A percentile compares a stretch with the other conserved stretches of the same genome.
Evolutionary conservation across 2,329 filamentous ascomycete species (phyloP).

Genomic region (Colletotrichum tanaceti): DNA sequence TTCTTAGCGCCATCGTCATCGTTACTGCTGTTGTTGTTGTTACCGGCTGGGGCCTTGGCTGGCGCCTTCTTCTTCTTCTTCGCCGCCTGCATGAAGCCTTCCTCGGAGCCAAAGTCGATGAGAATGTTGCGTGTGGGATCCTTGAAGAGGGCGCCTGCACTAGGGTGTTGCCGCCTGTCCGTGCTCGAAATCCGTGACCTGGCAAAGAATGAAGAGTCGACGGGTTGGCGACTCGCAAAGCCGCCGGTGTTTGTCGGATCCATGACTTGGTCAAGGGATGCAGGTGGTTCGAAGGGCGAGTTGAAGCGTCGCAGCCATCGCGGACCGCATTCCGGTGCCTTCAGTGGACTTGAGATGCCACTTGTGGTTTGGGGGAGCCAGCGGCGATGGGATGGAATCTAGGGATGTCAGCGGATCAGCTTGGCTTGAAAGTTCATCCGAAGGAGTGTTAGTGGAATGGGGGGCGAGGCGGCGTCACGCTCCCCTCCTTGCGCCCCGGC

Average conservation of each 20-base stretch:
- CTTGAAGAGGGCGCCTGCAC: conserved; percentile 53
- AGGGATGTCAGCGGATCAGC: conserved; percentile 36
- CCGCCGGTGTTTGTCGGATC: conserved; percentile 50
- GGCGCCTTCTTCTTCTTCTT: conserved; percentile 68
- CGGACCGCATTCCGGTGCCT: conserved; percentile 49
- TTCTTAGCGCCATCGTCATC: conserved; percentile 56
- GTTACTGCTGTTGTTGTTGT: conserved; percentile 53
- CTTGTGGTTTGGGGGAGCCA: conserved; percentile 18
- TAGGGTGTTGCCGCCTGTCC: conserved; percentile 40
- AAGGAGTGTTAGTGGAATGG: conserved; percentile 33
- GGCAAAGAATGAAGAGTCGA: conserved; percentile 43
- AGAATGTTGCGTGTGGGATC: conserved; percentile 59
- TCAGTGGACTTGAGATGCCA: conserved; percentile 44
- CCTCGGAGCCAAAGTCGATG: conserved; percentile 68
- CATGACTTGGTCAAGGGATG: conserved; percentile 43
- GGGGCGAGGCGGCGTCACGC: conserved; percentile 26
- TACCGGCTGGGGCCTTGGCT: conserved; percentile 55
- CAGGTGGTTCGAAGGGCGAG: conserved; percentile 43
- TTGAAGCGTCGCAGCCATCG: conserved; percentile 51
- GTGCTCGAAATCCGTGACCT: conserved; percentile 43
- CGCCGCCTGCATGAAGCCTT: conserved; percentile 65
- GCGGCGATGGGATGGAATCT: conserved; percentile 32
- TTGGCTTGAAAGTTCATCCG: conserved; percentile 31
- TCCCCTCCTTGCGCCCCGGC: conserved; percentile 27
- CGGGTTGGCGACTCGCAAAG: conserved; percentile 46